phyloP scores from a whole-genome alignment of 2,329 filamentous ascomycete genomes.

The Sclerotiophoma versabilis region DNA sequence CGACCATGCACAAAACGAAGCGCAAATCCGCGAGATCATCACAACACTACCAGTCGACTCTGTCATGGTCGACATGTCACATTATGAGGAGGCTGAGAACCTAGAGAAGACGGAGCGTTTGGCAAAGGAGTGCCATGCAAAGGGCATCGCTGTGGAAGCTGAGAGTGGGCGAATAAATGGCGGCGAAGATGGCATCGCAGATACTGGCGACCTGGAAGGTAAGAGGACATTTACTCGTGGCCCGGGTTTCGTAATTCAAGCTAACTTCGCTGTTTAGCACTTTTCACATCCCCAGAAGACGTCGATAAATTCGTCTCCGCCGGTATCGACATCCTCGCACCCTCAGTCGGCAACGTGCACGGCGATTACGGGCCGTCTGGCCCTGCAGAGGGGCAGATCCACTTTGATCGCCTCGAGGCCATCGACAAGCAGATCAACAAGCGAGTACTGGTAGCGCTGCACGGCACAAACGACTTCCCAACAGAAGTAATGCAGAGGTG shows the following conservation, averaged over 20 bases:
- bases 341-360: conserved; percentile 78
- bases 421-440: conserved; percentile 45
- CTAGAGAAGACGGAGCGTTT: conserved; percentile 67
- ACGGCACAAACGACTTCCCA: conserved; percentile 65
- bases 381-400: conserved; percentile 40
- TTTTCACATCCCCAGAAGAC: conserved; percentile 72
- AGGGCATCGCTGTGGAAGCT: conserved; percentile 72
- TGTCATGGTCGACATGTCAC: conserved; percentile 80
- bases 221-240: neutral
- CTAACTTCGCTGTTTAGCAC: conserved; percentile 20
- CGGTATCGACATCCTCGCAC: conserved; percentile 75
- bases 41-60: conserved; percentile 68
- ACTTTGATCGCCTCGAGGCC: conserved; percentile 40
- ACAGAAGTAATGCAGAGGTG: conserved; percentile 60
- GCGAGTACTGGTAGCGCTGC: conserved; percentile 60
- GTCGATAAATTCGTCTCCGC: conserved; percentile 73
- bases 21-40: conserved; percentile 51
- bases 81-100: conserved; percentile 76
- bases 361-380: conserved; percentile 73
- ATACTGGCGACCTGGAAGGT: conserved; percentile 68
- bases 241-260: neutral
- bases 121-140: conserved; percentile 66
- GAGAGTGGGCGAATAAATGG: conserved; percentile 75
- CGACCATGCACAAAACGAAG: conserved; percentile 56
- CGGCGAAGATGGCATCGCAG: conserved; percentile 75